These are phyloP conservation scores for Urtica urens DNA, from an alignment of 306 rosid genomes.

Conservation along the genomic window DNA sequence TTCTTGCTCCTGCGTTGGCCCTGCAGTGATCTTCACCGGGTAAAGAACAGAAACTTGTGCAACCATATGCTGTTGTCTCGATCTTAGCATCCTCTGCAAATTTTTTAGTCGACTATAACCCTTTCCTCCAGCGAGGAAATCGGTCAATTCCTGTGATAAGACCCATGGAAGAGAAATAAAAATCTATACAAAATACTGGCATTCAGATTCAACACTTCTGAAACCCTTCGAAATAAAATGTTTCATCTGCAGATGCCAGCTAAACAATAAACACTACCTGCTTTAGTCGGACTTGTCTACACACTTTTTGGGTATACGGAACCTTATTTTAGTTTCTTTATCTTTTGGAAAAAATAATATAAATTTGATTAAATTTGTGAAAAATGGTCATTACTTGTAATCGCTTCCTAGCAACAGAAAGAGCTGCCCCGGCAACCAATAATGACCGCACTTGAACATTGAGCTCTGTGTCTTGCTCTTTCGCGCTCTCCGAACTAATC, in stretches of 20 bases:
- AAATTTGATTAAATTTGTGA: background rate
- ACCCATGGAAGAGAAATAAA: too few relatives aligned
- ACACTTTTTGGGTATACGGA: background rate
- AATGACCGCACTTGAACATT: constrained; percentile 60
- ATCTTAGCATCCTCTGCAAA: constrained; percentile 52
- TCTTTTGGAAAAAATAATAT: background rate
- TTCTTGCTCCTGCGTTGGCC: constrained; percentile 82
- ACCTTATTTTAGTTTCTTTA: background rate
- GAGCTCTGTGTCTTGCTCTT: constrained; percentile 66
- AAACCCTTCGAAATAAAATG: background rate
- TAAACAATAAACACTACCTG: too few relatives aligned
- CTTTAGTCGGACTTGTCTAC: too few relatives aligned
- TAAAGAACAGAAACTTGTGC: constrained; percentile 75
- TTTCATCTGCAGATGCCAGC: too few relatives aligned
- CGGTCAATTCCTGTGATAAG: constrained; percentile 48
- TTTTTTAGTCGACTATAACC: constrained; percentile 54
- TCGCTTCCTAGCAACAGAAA: constrained; percentile 61
- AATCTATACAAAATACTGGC: constrained; percentile 22
- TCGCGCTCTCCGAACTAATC: constrained; percentile 48
- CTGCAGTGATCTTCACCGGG: constrained; percentile 66
- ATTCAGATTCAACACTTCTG: constrained; percentile 11
- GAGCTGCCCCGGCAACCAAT: constrained; percentile 68
- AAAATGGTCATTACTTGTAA: constrained; percentile 43
- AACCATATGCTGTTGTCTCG: constrained; percentile 69
- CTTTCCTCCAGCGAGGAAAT: constrained; percentile 44